Percentiles rank a stretch among this genome's conserved stretches.
Evolutionary conservation across 2,329 filamentous ascomycete genomes (phyloP).

Genomic region (Alternaria conjuncta): DNA sequence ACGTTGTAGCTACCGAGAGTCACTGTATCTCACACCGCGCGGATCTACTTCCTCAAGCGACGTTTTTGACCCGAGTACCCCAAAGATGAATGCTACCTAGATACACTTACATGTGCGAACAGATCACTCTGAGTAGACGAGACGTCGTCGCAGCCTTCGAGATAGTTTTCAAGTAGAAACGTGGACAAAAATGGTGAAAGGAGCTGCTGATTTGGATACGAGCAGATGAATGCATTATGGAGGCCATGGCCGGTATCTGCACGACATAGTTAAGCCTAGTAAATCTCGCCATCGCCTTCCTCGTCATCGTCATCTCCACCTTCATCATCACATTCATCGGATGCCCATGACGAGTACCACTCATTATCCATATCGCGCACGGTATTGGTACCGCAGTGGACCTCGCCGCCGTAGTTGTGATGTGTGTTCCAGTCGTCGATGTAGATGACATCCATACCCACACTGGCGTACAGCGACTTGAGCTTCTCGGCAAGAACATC

Average conservation of each 20-base stretch:
- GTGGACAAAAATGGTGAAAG: background rate
- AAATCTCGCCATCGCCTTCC: background rate
- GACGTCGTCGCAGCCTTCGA: background rate
- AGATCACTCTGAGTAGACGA: background rate
- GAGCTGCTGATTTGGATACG: background rate
- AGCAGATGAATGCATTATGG: background rate
- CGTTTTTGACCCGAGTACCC: background rate
- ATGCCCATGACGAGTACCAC: background rate
- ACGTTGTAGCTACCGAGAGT: background rate
- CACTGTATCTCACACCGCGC: background rate
- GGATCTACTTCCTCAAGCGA: background rate
- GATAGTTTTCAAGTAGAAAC: background rate
- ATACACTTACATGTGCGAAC: background rate
- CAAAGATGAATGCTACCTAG: background rate
- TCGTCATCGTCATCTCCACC: background rate
- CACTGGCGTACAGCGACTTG: slow-evolving; percentile 1
- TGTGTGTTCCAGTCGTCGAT: slow-evolving; percentile 14
- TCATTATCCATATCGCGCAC: slow-evolving; percentile 1
- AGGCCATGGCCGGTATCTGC: background rate
- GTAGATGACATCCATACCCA: slow-evolving; percentile 3
- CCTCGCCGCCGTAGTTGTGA: slow-evolving; percentile 8
- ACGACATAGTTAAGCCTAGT: background rate
- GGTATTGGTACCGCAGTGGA: slow-evolving; percentile 15
- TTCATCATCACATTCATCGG: background rate
- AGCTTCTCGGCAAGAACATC: background rate